Evolutionary conservation across 2,329 filamentous ascomycete genomes (phyloP).

Genomic region (Chrysoporthe puriensis): DNA sequence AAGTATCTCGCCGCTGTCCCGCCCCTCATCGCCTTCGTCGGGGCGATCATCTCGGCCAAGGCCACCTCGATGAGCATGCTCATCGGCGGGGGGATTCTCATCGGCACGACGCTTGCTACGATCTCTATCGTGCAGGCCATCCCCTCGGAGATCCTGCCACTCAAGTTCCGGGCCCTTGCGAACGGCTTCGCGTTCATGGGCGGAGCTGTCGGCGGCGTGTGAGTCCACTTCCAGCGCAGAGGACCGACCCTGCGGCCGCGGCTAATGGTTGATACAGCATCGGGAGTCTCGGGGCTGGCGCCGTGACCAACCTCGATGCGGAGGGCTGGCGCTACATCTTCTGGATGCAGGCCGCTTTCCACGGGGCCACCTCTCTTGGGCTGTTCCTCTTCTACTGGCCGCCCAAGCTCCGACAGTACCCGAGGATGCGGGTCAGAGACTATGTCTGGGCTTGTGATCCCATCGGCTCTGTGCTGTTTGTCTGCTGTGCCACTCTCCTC

Average conservation of each 20-base stretch:
- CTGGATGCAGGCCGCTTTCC: slow-evolving; percentile 61
- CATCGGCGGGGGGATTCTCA: slow-evolving; percentile 61
- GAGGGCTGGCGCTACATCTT: slow-evolving; percentile 60
- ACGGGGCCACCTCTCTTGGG: slow-evolving; percentile 50
- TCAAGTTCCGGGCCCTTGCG: slow-evolving; percentile 59
- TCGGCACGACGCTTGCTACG: slow-evolving; percentile 56
- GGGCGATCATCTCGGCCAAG: slow-evolving; percentile 57
- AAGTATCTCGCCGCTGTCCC: slow-evolving; percentile 57
- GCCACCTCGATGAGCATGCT: slow-evolving; percentile 59
- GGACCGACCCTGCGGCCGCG: background rate
- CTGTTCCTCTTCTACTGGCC: slow-evolving; percentile 53
- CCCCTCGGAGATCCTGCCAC: slow-evolving; percentile 57
- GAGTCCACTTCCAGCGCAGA: slow-evolving; percentile 34
- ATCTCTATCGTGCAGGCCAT: slow-evolving; percentile 61
- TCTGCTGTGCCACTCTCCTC: slow-evolving; percentile 47
- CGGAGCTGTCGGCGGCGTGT: slow-evolving; percentile 56
- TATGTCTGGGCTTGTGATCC: slow-evolving; percentile 53
- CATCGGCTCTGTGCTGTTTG: slow-evolving; percentile 49
- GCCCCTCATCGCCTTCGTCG: slow-evolving; percentile 56
- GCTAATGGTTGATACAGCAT: slow-evolving; percentile 39
- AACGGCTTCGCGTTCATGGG: slow-evolving; percentile 57
- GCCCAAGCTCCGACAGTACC: slow-evolving; percentile 42
- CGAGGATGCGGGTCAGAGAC: slow-evolving; percentile 43
- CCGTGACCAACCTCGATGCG: slow-evolving; percentile 50
- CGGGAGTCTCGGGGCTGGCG: slow-evolving; percentile 54